Conservation (phyloP, 1,284 basidiomycete species). For the Uromyces viciae-fabae region DNA sequence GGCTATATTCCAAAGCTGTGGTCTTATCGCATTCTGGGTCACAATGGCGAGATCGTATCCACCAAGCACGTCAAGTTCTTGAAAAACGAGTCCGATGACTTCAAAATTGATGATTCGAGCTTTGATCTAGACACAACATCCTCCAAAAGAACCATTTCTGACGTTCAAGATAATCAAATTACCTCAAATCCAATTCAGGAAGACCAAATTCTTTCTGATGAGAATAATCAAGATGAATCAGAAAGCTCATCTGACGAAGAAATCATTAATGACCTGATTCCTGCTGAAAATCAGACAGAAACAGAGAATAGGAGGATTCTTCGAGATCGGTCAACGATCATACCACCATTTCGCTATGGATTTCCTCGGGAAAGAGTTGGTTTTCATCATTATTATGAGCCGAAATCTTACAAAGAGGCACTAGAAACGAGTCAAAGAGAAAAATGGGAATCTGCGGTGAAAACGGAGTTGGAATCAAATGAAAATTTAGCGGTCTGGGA, state of each 20-base stretch:
- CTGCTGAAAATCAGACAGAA: too few species aligned
- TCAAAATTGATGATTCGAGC: not conserved
- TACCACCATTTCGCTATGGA: too few species aligned
- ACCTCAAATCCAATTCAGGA: not conserved
- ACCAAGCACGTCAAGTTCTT: not conserved
- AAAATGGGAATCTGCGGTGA: not conserved
- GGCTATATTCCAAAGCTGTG: not conserved
- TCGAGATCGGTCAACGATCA: not conserved
- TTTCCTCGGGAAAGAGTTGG: not conserved
- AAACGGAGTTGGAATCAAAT: not conserved
- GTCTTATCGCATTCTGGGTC: not conserved
- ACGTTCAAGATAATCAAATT: not conserved
- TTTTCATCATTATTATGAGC: slow-evolving; percentile 3
- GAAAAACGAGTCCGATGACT: not conserved
- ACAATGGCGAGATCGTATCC: not conserved
- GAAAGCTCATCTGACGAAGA: too few species aligned
- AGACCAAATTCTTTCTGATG: too few species aligned
- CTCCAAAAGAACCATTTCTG: not conserved
- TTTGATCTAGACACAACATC: not conserved
- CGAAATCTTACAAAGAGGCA: slow-evolving; percentile 5
- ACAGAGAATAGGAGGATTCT: too few species aligned
- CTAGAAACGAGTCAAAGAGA: not conserved
- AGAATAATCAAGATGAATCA: not conserved
- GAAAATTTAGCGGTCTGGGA: slow-evolving; percentile 1
- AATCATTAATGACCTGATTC: too few species aligned